A percentile compares a stretch with the other conserved stretches of the same genome.
phyloP scores from a whole-genome alignment of 2,329 filamentous ascomycete genomes.

The Geosmithia morbida region DNA sequence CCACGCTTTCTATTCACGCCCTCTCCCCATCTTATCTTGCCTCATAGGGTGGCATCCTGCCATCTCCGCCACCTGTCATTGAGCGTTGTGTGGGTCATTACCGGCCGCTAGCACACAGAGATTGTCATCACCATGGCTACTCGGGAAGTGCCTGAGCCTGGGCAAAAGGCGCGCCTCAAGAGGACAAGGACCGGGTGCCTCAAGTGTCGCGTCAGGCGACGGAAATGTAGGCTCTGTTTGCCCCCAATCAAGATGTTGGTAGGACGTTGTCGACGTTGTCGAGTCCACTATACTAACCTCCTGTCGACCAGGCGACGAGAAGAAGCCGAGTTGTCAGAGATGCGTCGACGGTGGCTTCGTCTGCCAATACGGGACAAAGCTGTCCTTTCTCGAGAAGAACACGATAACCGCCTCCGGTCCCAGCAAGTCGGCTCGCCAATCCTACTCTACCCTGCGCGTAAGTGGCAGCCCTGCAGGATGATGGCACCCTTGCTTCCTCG shows the following conservation, averaged over 20 bases:
- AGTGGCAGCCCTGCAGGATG: neutral
- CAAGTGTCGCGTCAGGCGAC: conserved; percentile 29
- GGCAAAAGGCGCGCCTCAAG: conserved; percentile 4
- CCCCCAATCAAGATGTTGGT: no score
- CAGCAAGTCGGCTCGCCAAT: conserved; percentile 3
- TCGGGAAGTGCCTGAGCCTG: neutral
- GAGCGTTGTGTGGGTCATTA: neutral
- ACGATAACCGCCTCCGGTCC: conserved; percentile 18
- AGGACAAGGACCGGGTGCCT: conserved; percentile 28
- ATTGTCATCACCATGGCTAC: neutral
- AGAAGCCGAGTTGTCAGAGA: conserved; percentile 31
- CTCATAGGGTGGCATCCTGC: neutral
- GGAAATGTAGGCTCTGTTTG: conserved; percentile 29
- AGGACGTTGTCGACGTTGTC: no score
- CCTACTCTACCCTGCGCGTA: conserved; percentile 10
- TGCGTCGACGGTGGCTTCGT: conserved; percentile 29
- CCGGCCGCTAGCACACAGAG: neutral
- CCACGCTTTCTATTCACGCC: neutral
- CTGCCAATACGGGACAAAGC: conserved; percentile 30
- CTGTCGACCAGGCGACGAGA: conserved; percentile 27
- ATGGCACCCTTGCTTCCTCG: neutral
- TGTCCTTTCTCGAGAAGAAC: conserved; percentile 34
- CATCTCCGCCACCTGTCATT: neutral
- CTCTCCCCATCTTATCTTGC: neutral
- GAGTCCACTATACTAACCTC: no score